Percentiles rank a stretch among this genome's conserved stretches.
phyloP scores from a whole-genome alignment of 768 basidiomycete species.

The Leucocoprinus sp. region DNA sequence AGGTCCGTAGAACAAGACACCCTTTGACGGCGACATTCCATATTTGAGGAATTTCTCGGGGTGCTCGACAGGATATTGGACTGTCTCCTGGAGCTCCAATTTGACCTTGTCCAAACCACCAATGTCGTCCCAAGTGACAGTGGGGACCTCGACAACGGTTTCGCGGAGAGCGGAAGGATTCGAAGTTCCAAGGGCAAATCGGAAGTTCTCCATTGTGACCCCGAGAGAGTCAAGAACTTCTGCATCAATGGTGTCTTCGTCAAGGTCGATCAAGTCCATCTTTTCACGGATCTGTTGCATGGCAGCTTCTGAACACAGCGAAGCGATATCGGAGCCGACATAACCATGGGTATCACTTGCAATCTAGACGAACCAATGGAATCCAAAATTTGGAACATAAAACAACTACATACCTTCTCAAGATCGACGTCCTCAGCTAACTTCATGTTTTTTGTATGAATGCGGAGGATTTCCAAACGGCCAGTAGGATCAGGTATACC shows the following conservation, averaged over 20 bases:
- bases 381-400: background rate
- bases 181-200: conserved; percentile 93
- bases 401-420: conserved; percentile 57
- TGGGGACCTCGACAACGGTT: conserved; percentile 98
- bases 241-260: conserved; percentile 98
- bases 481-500: conserved; percentile 99
- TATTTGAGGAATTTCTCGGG: conserved; percentile 99
- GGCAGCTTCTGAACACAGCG: conserved; percentile 96
- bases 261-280: conserved; percentile 96
- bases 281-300: conserved; percentile 99
- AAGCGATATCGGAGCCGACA: conserved; percentile 96
- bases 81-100: conserved; percentile 96
- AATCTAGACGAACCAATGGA: conserved; percentile 45
- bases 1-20: conserved; percentile 99
- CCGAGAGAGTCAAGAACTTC: conserved; percentile 98
- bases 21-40: conserved; percentile 99
- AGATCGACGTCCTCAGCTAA: conserved; percentile 93
- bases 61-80: conserved; percentile 99
- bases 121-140: conserved; percentile 97
- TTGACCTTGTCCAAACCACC: conserved; percentile 99
- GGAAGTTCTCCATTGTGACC: conserved; percentile 99
- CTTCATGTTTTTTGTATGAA: conserved; percentile 99
- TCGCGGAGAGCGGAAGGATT: conserved; percentile 99
- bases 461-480: conserved; percentile 96
- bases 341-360: conserved; percentile 99